A percentile compares a stretch with the other conserved stretches of the same genome.
These are phyloP conservation scores for Hura crepitans DNA, from an alignment of 441 rosid species.

Conservation along the genomic window DNA sequence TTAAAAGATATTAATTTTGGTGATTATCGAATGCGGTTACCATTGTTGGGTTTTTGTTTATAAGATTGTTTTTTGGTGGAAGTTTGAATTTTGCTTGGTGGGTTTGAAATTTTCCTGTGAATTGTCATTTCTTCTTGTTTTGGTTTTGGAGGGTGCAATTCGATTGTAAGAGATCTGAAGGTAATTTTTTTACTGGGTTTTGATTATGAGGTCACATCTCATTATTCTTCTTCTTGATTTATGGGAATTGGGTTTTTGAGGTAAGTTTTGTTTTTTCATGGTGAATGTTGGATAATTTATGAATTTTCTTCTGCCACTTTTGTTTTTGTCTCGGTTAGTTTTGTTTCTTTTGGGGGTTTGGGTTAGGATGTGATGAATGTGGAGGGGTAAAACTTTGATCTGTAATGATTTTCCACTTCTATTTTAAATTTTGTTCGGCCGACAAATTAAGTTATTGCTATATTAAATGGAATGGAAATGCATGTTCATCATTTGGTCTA, in stretches of 20 bases:
- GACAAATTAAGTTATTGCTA: not conserved
- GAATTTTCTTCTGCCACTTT: not conserved
- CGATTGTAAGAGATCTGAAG: slow-evolving; percentile 17
- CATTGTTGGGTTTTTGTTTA: not conserved
- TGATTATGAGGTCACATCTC: not conserved
- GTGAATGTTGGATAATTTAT: not conserved
- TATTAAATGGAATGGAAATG: not conserved
- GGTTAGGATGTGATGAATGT: not conserved
- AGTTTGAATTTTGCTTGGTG: not conserved
- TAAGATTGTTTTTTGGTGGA: too few species aligned
- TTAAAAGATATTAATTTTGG: not conserved
- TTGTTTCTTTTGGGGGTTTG: not conserved
- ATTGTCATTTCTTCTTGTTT: not conserved
- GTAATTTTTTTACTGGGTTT: slow-evolving; percentile 1
- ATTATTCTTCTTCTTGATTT: not conserved
- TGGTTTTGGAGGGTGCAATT: not conserved
- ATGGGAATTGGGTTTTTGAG: not conserved
- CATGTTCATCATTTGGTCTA: not conserved
- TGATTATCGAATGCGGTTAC: not conserved
- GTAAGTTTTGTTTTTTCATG: not conserved
- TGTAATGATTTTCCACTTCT: not conserved
- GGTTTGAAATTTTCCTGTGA: not conserved
- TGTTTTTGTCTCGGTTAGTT: not conserved
- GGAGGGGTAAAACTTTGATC: not conserved
- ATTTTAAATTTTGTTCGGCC: not conserved